Percentiles rank a stretch among this genome's conserved stretches.
Conservation (phyloP, 169 alveolate genomes). For the Plasmodium coatneyi region DNA sequence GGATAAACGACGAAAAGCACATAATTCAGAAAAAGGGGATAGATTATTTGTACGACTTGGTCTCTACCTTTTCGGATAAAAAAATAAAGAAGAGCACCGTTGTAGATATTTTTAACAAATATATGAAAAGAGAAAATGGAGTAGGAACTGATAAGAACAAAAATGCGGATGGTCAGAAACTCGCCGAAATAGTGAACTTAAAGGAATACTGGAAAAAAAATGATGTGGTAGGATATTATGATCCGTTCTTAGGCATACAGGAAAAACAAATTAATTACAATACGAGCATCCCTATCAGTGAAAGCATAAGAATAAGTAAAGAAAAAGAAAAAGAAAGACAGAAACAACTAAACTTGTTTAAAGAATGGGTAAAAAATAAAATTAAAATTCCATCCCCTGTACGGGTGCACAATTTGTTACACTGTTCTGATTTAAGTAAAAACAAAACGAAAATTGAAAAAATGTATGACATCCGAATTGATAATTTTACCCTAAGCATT, state of each 20-base stretch:
- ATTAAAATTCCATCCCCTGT: slow-evolving; percentile 88
- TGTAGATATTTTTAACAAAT: slow-evolving; percentile 52
- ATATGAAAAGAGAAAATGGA: slow-evolving; percentile 19
- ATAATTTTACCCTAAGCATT: slow-evolving; percentile 89
- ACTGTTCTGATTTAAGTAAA: slow-evolving; percentile 35
- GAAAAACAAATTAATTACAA: slow-evolving; percentile 80
- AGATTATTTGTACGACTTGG: slow-evolving; percentile 49
- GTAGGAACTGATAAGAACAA: slow-evolving; percentile 1
- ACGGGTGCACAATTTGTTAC: slow-evolving; percentile 80
- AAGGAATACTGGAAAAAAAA: slow-evolving; percentile 71
- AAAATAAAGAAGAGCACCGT: slow-evolving; percentile 38
- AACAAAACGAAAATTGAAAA: slow-evolving; percentile 79
- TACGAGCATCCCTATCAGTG: slow-evolving; percentile 78
- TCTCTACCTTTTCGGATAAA: slow-evolving; percentile 56
- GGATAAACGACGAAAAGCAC: slow-evolving; percentile 68
- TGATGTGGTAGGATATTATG: slow-evolving; percentile 44
- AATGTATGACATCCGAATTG: slow-evolving; percentile 86
- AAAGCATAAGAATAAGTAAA: slow-evolving; percentile 77
- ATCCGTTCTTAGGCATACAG: slow-evolving; percentile 80
- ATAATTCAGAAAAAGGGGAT: slow-evolving; percentile 38
- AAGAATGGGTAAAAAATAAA: slow-evolving; percentile 88
- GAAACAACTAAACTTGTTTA: slow-evolving; percentile 82
- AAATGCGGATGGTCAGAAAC: slow-evolving; percentile 22
- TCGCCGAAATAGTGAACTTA: slow-evolving; percentile 17
- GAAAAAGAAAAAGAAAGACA: slow-evolving; percentile 81